Evolutionary conservation across 1,139 yeast species (phyloP).

Genomic region (Geotrichum histeridarum): DNA sequence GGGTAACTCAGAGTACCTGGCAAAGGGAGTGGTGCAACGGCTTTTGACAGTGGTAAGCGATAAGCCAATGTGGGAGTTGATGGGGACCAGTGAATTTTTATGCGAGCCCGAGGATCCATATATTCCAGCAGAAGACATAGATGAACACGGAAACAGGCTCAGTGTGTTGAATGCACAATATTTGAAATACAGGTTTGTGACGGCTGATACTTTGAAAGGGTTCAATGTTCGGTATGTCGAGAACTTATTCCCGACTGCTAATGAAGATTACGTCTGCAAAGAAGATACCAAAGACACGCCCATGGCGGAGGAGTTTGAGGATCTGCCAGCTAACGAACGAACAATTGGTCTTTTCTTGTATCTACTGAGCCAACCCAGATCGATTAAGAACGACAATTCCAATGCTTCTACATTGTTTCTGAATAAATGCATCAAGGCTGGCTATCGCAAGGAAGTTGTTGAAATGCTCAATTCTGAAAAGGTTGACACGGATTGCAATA

Average conservation of each 20-base stretch:
- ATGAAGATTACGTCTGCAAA: not conserved
- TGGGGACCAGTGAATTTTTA: no score
- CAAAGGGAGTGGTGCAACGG: conserved; percentile 3
- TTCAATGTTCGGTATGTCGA: conserved; percentile 6
- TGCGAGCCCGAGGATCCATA: no score
- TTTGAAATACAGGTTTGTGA: conserved; percentile 11
- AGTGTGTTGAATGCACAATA: conserved; percentile 10
- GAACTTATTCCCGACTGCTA: conserved; percentile 2
- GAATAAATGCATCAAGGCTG: conserved; percentile 6
- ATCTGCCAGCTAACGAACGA: not conserved
- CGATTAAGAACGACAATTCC: not conserved
- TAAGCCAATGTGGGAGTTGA: no score
- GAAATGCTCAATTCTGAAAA: conserved; percentile 1
- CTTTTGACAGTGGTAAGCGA: conserved; percentile 1
- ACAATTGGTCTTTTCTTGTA: conserved; percentile 3
- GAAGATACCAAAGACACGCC: conserved; percentile 6
- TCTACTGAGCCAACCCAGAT: conserved; percentile 8
- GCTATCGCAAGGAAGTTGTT: not conserved
- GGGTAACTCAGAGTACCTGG: not conserved
- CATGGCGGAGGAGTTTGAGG: conserved; percentile 5
- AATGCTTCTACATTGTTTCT: conserved; percentile 2
- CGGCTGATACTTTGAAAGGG: not conserved
- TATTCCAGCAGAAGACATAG: no score
- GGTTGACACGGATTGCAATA: conserved; percentile 1
- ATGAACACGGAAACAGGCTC: not conserved